Evolutionary conservation across 2,329 filamentous ascomycete genomes (phyloP), one percentile per base, ranked within the genome.

Genomic region (Aquanectria penicillioides): DNA sequence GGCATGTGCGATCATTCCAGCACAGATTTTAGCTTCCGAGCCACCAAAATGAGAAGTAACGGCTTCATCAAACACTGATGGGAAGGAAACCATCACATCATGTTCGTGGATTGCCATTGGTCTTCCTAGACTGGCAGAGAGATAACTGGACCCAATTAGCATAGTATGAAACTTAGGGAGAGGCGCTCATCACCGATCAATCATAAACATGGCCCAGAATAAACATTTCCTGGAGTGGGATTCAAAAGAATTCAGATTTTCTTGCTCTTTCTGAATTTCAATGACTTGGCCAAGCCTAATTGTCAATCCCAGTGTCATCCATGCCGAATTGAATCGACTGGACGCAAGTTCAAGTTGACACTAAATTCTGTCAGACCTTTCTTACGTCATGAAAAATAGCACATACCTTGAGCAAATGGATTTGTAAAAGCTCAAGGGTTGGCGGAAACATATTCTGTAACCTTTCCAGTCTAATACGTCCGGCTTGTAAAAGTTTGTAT

Each of bases 81-180:
- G 37, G 20, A 41, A 41, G 4, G 25, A 3, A 15, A 51, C 22
- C 5, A 36, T 51, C 10, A 51, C 23, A 6, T 51, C 48, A 7
- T 37, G 26, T 9, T 51, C 48, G 31, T 51, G 36, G 6, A 51
- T 51, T 12, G 48, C 48, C 48, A 51, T 41, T 15, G 48, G 48
- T 3, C 48, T 23, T 6, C 48, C 48, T 4, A 51, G 36, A 12
- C 22, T 38, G 15, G 18, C 36, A 29, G 48, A 26, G 10, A 51
- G 48, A 31, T 51, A 51, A 8, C 48, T 51, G 13, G 3, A 5
- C 4, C 11, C 15, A 18, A 12, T 6, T 49, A 36, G 37, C 15
- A 12, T 2, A 10, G 11, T 4, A 11, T 15, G 17, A 15, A 26
- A 12, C 6, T 26, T 26, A 17, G 10, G 4, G 6, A 25, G 25